Evolutionary conservation across 208 protist genomes (phyloP).

Genomic region (Leishmania tarentolae): DNA sequence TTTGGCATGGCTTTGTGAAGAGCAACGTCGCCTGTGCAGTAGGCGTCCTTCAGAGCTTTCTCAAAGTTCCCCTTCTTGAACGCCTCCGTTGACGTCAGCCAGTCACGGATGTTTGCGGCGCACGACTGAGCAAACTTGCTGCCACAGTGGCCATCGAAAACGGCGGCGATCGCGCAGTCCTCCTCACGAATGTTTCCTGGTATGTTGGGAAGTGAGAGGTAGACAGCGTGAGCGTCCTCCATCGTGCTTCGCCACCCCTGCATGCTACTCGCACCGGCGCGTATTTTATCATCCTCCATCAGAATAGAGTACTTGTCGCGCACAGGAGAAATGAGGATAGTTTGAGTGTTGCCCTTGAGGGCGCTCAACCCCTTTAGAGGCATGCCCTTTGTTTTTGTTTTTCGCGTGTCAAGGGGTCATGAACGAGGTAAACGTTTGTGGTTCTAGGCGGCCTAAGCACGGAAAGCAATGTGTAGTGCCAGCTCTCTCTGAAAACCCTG

Average conservation of each 20-base stretch:
- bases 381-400: slow-evolving; percentile 23
- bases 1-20: slow-evolving; percentile 77
- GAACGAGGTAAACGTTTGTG: background rate
- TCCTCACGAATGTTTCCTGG: slow-evolving; percentile 64
- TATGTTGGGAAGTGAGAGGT: slow-evolving; percentile 79
- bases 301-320: slow-evolving; percentile 92
- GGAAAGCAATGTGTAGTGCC: background rate
- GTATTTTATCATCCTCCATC: slow-evolving; percentile 91
- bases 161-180: slow-evolving; percentile 79
- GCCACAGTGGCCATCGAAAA: slow-evolving; percentile 91
- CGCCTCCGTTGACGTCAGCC: slow-evolving; percentile 59
- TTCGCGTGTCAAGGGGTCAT: background rate
- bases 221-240: slow-evolving; percentile 89
- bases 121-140: slow-evolving; percentile 81
- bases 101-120: slow-evolving; percentile 73
- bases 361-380: slow-evolving; percentile 54
- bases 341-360: slow-evolving; percentile 76
- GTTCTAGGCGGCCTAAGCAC: background rate
- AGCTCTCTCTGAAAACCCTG: background rate
- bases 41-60: slow-evolving; percentile 71
- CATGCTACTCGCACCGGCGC: slow-evolving; percentile 91
- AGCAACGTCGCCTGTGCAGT: slow-evolving; percentile 63
- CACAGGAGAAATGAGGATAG: slow-evolving; percentile 71
- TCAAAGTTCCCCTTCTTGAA: slow-evolving; percentile 71
- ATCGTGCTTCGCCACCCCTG: slow-evolving; percentile 92